Percentiles rank a stretch among this genome's conserved stretches.
Evolutionary conservation across 1,284 basidiomycete species (phyloP).

Genomic region (Agaricales sp.): DNA sequence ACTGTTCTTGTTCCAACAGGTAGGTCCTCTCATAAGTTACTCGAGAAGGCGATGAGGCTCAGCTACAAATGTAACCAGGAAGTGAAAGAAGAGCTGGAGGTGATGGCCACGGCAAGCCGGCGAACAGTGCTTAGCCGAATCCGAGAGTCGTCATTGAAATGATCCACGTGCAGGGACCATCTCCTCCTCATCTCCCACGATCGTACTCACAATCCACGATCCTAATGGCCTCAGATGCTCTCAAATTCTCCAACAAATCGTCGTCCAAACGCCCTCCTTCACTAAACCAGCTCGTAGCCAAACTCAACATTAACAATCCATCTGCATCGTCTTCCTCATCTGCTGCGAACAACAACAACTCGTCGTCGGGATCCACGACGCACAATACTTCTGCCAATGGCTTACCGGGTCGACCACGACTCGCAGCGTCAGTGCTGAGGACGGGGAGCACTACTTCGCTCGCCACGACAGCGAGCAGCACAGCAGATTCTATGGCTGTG

Average conservation of each 20-base stretch:
- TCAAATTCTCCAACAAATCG: not conserved
- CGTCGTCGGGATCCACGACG: constrained; percentile 9
- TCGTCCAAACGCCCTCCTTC: constrained; percentile 35
- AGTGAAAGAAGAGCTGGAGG: too few relatives aligned
- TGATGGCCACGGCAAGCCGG: too few relatives aligned
- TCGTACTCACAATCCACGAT: too few relatives aligned
- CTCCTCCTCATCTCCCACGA: too few relatives aligned
- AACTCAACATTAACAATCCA: constrained; percentile 48
- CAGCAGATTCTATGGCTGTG: constrained; percentile 52
- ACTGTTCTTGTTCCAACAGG: too few relatives aligned
- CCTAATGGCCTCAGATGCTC: too few relatives aligned
- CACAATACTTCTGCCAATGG: not conserved
- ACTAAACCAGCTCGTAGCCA: constrained; percentile 69
- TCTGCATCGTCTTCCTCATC: constrained; percentile 18
- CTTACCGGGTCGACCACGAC: constrained; percentile 45
- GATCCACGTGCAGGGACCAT: too few relatives aligned
- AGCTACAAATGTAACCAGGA: too few relatives aligned
- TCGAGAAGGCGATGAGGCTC: too few relatives aligned
- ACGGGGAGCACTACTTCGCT: constrained; percentile 52
- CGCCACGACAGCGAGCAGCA: constrained; percentile 32
- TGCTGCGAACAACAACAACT: constrained; percentile 20
- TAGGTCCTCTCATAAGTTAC: too few relatives aligned
- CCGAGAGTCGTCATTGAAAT: too few relatives aligned
- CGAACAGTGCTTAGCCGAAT: too few relatives aligned
- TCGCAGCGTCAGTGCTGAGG: constrained; percentile 62